These are phyloP conservation scores for Sporobolomyces pararoseus DNA, from an alignment of 768 basidiomycete genomes.

Conservation along the genomic window DNA sequence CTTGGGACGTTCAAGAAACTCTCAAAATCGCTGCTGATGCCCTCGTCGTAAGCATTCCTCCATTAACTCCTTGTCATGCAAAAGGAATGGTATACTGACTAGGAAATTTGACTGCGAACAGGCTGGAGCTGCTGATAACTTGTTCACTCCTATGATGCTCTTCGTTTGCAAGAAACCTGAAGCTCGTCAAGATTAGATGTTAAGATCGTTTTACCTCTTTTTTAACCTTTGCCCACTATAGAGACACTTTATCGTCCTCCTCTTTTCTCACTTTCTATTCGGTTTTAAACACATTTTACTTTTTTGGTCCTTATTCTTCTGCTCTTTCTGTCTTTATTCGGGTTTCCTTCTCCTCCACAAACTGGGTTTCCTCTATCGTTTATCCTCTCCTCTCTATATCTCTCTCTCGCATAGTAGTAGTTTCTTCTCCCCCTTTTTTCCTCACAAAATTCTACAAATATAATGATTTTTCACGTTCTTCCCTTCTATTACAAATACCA, in stretches of 20 bases:
- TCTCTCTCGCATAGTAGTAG: too few species aligned
- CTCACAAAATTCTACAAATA: too few species aligned
- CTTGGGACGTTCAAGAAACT: slow-evolving; percentile 80
- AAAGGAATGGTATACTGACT: not conserved
- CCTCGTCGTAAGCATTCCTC: slow-evolving; percentile 22
- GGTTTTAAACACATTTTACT: not conserved
- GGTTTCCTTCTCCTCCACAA: not conserved
- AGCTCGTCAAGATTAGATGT: not conserved
- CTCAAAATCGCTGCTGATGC: slow-evolving; percentile 63
- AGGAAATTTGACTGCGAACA: not conserved
- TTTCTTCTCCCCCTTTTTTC: too few species aligned
- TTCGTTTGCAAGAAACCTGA: slow-evolving; percentile 39
- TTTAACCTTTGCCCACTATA: too few species aligned
- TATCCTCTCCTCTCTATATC: not conserved
- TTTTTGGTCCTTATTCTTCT: not conserved
- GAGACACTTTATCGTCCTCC: not conserved
- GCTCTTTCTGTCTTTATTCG: not conserved
- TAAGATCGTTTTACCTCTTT: too few species aligned
- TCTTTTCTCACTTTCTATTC: not conserved
- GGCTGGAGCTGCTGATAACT: slow-evolving; percentile 76
- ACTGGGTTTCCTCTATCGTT: not conserved
- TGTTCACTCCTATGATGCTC: slow-evolving; percentile 40
- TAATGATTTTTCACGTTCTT: too few species aligned
- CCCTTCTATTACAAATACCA: too few species aligned
- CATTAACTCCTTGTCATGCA: not conserved